Conservation (phyloP, 2,329 filamentous ascomycete genomes). For the Colletotrichum sp. region DNA sequence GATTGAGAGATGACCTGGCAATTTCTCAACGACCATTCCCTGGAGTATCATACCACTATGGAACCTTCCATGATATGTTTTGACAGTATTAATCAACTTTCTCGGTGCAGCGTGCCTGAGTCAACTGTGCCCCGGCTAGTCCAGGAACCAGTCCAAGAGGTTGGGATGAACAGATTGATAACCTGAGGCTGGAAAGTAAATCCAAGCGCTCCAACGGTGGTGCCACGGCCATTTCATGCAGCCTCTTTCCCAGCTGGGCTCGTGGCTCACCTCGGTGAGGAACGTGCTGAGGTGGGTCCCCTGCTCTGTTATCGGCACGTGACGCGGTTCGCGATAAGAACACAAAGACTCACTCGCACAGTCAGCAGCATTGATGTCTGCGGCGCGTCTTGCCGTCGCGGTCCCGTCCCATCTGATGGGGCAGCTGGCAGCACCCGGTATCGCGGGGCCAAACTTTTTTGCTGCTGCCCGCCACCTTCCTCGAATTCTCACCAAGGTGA, state of each 20-base stretch:
- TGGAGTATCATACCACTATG: neutral
- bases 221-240: neutral
- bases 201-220: neutral
- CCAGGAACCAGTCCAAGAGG: neutral
- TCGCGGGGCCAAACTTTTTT: constrained; percentile 27
- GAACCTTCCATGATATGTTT: neutral
- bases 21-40: neutral
- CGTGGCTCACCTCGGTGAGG: neutral
- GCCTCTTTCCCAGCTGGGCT: neutral
- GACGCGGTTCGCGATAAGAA: neutral
- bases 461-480: constrained; percentile 9
- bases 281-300: neutral
- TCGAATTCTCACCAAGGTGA: constrained; percentile 16
- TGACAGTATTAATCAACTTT: neutral
- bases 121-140: neutral
- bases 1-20: neutral
- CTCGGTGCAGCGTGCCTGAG: neutral
- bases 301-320: neutral
- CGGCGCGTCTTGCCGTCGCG: neutral
- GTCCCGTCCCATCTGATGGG: neutral
- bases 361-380: neutral
- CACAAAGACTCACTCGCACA: neutral
- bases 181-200: neutral
- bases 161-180: constrained; percentile 13
- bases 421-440: constrained; percentile 15